Evolutionary conservation across 225 moss, liverwort and hornwort species (phyloP), one percentile per base, ranked within the genome.

Genomic region (Sphagnum tenellum): DNA sequence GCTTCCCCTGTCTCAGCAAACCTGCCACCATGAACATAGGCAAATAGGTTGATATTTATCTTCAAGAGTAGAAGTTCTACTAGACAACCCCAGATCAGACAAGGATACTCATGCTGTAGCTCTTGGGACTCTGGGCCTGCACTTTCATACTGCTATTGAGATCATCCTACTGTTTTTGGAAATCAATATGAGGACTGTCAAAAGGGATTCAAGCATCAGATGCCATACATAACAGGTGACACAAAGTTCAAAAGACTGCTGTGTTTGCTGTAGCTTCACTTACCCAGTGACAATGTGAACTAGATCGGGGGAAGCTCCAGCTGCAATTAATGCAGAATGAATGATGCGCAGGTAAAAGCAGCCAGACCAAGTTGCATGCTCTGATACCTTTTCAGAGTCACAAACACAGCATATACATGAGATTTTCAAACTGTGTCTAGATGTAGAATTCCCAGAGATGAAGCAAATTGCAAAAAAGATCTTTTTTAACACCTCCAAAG

Each of bases 311-410:
- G 83, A 73, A 13, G 83, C 83, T 60, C 79, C 83, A 62, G 64
- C 76, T 52, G 76, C 83, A 61, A 73, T 71, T 8, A 83, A 71
- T 53, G 83, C 83, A 47, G 76, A 46, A 14, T 79, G 73, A 61
- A 83, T 83, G 5, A 83, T 83, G 62, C 76, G 71, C 68, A 67
- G 47, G 62, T 83, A 83, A 68, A 83, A 83, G 56, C 46, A 69
- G 6, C 83, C 66, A 48, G 83, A 83, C 83, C 83, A 83, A 57
- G 71, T 83, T 8, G 83, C 71, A 67, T 83, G 74, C 76, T 83
- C 83, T 9, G 83, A 83, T 10, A 83, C 82, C 82, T 82, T 61
- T 68, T 4, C 52, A 52, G 52, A 52, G 52, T 5, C 9, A 52
- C 6, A 52, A 9, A 52, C 52, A 6, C 52, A 52, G 29, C 29